Evolutionary conservation across 1,284 basidiomycete species (phyloP), one percentile per base, ranked within the genome.

Genomic region (Phlebopus sp.): DNA sequence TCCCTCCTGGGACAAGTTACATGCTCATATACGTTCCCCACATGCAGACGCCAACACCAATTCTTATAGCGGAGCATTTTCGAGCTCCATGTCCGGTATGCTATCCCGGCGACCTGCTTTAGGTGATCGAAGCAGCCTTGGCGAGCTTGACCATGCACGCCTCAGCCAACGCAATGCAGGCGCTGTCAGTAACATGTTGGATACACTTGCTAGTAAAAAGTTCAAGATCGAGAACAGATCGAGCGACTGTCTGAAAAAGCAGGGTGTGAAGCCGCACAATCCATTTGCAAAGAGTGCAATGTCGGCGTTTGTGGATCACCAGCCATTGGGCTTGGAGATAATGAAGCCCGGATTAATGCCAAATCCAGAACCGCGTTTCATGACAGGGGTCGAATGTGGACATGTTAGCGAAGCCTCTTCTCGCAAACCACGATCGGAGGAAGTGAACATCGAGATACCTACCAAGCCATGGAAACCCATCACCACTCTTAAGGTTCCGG

Each of bases 381-480:
- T 29, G 5, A 9, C 43, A 37, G 17, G 23, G 17, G 3, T 10
- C 21, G 3, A 39, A 29, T 39, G 5, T 18, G 14, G 8, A 35
- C n/a, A 2, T 35, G 32, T 5, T 15, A 18, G 32, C 49, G 19
- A 17, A 46, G 40, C 41, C 55, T 52, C 23, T 44, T 52, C 10
- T 47, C 50, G 5, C 42, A 36, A 23, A n/a, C 10, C 11, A n/a
- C 34, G 11, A 31, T 41, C 37, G 15, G 43, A 46, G 15, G 37
- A 9, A 29, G 21, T 44, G 9, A 30, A 37, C 21, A 14, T 30
- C 13, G 41, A 38, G 14, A 47, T 52, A 7, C 48, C 42, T 13
- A 13, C 14, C 15, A 73, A 63, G 34, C 55, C 57, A 19, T 52
- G 75, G 42, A 69, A 61, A 49, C 73, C 71, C 2, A 72, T 75